Evolutionary conservation across 495 filamentous ascomycete genomes (phyloP), one percentile per base, ranked within the genome.

Genomic region (Lasiosphaeria miniovina): DNA sequence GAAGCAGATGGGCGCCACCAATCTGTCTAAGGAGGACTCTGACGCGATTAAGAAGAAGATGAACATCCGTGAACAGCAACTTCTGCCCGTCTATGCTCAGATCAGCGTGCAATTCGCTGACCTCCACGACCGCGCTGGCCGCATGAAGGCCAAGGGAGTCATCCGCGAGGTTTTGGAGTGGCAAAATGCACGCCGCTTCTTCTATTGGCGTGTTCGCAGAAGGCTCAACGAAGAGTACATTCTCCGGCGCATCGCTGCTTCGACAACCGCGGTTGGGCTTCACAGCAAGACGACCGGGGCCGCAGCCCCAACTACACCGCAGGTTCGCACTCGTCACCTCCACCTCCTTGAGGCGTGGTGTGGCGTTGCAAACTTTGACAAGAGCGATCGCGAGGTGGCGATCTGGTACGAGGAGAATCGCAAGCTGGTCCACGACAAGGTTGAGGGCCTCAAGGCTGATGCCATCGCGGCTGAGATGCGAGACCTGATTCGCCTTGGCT

Each of bases 131-230:
- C 93, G 95, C 38, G 89, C 94, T 52, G 95, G 94, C 54, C 90
- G 94, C 75, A 98, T 98, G 94, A 81, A 95, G 74, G 94, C 94
- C 73, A 98, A 98, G 86, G 88, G 90, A 58, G 87, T 88, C 63
- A 97, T 98, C 69, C 90, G 95, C 55, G 80, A 85, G 61, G 77
- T 88, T 2, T 82, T 98, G 15, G 81, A 85, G 69, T 98, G 93
- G 95, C 82, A 85, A 71, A 86, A 96, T 61, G 88, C 93, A 50
- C 87, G 94, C 63, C 90, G 95, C 70, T 98, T 96, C 90, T 98
- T 98, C 86, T 98, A 97, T 87, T 98, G 94, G 94, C 93, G 94
- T 81, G 88, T 96, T 56, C 93, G 94, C 73, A 90, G 94, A 73
- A 85, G 95, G 77, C 81, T 98, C 67, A 96, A 95, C 76, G 94